Conservation (phyloP, 225 moss, liverwort and hornwort genomes). For the Physcomitrellopsis africana region DNA sequence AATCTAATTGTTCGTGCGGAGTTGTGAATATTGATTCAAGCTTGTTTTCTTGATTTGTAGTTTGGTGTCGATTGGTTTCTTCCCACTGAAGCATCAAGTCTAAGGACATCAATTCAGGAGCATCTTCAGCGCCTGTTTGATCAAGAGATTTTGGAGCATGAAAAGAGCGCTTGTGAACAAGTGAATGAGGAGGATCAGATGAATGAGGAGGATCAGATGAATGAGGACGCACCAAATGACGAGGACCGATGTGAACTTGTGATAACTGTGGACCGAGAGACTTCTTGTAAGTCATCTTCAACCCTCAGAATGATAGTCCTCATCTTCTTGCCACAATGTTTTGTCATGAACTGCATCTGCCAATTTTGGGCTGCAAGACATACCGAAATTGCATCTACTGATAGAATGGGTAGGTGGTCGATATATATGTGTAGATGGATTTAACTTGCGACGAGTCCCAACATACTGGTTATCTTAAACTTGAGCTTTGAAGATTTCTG, state of each 20-base stretch:
- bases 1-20: not conserved
- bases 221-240: conserved; percentile 23
- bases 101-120: conserved; percentile 61
- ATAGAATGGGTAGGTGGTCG: not conserved
- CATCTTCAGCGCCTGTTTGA: conserved; percentile 64
- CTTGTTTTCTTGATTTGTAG: conserved; percentile 44
- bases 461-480: not conserved
- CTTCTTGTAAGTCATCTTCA: conserved; percentile 36
- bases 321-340: not conserved
- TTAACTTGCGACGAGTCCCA: not conserved
- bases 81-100: conserved; percentile 67
- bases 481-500: conserved; percentile 21
- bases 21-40: conserved; percentile 13
- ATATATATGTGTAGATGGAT: not conserved
- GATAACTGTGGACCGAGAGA: conserved; percentile 37
- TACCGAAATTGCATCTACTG: not conserved
- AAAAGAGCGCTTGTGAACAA: conserved; percentile 29
- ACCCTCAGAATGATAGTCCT: not conserved
- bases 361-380: not conserved
- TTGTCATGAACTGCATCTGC: conserved; percentile 3
- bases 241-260: conserved; percentile 36
- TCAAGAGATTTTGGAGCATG: conserved; percentile 39
- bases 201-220: not conserved
- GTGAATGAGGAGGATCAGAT: conserved; percentile 6
- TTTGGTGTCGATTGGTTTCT: conserved; percentile 86